Conservation (phyloP, 2,329 filamentous ascomycete genomes). For the Nothomitra cinnamomea region DNA sequence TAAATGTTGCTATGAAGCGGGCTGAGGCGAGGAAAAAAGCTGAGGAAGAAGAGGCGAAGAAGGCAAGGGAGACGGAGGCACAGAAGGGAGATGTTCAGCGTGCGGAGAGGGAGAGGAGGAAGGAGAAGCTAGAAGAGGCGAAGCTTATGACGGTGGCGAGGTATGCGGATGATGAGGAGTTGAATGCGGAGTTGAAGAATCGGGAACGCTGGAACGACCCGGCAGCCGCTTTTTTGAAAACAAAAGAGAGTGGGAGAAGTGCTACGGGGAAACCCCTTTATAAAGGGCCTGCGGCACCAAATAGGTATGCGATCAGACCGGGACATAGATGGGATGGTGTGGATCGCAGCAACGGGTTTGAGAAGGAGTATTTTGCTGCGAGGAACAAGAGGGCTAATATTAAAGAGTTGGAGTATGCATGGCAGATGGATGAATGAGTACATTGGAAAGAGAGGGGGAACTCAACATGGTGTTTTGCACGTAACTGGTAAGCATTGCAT, state of each 20-base stretch:
- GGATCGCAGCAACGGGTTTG: slow-evolving; percentile 83
- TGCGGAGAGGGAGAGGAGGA: slow-evolving; percentile 44
- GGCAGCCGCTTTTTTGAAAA: slow-evolving; percentile 60
- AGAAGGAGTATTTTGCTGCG: slow-evolving; percentile 81
- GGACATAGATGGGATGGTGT: slow-evolving; percentile 96
- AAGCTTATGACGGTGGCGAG: slow-evolving; percentile 67
- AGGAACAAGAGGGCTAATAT: slow-evolving; percentile 61
- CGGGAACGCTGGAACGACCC: slow-evolving; percentile 84
- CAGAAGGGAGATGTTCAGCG: slow-evolving; percentile 77
- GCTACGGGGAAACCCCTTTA: slow-evolving; percentile 50
- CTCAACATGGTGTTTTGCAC: not conserved
- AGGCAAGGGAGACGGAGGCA: slow-evolving; percentile 47
- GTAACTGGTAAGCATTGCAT: too few relatives aligned
- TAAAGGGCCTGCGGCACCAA: slow-evolving; percentile 64
- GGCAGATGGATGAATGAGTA: slow-evolving; percentile 81
- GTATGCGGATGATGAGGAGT: slow-evolving; percentile 62
- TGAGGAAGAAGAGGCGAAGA: slow-evolving; percentile 49
- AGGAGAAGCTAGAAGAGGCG: slow-evolving; percentile 59
- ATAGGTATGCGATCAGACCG: slow-evolving; percentile 82
- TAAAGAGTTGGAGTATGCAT: slow-evolving; percentile 71
- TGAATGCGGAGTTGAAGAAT: slow-evolving; percentile 71
- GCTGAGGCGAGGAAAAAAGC: slow-evolving; percentile 71
- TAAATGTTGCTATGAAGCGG: slow-evolving; percentile 81
- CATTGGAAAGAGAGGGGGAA: not conserved
- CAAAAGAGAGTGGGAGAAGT: slow-evolving; percentile 28